Base-by-base conservation (phyloP, 2,329 filamentous ascomycete genomes). In the Aspergillus amoenus region DNA sequence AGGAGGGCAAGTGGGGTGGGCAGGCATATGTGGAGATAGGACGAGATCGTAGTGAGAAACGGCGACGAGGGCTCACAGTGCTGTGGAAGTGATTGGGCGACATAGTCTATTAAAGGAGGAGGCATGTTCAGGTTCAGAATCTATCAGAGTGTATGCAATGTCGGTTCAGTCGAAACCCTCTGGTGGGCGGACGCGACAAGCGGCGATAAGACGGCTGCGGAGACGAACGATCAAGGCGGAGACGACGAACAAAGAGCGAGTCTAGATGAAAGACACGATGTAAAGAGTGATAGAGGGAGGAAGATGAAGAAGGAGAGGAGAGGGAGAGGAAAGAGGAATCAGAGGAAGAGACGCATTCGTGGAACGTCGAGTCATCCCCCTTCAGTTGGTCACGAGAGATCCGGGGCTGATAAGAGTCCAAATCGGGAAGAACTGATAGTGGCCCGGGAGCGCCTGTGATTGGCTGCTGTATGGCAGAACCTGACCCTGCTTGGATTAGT, bases 1-100 rank as follows among this genome's bases (percentile, higher is more conserved):
- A 86, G 61, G 58, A 88, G 78, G 21, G 85, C 85, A 54, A 88
- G 79, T 53, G 82, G 81, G 17, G 84, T 87, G 12, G 86, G 86
- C 44, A 88, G 75, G 73, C 86, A 89, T 60, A 81, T 82, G 66
- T 85, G 81, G 61, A 88, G 81, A 52, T 81, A 77, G 8, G 81
- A 79, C 58, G 86, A 88, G 61, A 88, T 68, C 24, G 76, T 73
- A 49, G 79, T 71, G 40, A 88, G 79, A 65, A 88, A 81, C 41
- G 80, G 77, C 63, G 79, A 84, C 2, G 81, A 78, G 12, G 86
- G 86, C 59, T 83, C 78, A 75, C 86, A 89, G 69, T 84, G 81
- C 4, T 77, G 76, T 21, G 85, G 85, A 57, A 87, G 73, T 18
- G 63, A 61, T 42, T 64, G 53, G 51, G 66, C 48, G 45, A 70